Conservation (phyloP, 208 protist species). For the Acanthamoeba royreba region DNA sequence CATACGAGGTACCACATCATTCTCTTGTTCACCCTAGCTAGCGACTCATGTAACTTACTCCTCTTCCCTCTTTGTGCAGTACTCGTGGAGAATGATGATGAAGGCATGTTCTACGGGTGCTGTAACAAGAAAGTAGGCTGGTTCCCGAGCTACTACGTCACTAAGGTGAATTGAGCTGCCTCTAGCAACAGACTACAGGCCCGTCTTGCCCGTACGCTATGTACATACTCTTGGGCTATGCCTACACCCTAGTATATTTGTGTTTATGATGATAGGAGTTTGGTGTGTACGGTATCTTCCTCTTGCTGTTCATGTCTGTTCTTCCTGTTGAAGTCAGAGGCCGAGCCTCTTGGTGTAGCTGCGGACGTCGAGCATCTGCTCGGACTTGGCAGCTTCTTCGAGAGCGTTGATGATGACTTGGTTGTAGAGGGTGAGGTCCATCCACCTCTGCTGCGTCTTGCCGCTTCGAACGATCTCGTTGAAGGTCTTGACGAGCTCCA, state of each 20-base stretch:
- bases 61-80: not conserved
- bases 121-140: slow-evolving; percentile 7
- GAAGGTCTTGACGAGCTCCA: not conserved
- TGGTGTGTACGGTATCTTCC: no score
- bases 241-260: no score
- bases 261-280: no score
- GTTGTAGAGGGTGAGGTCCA: not conserved
- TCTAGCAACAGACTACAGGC: no score
- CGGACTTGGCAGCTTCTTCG: not conserved
- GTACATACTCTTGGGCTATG: no score
- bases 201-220: no score
- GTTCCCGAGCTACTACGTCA: slow-evolving; percentile 5
- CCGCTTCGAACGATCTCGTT: not conserved
- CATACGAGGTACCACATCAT: not conserved
- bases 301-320: no score
- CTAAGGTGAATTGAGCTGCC: not conserved
- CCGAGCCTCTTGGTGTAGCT: not conserved
- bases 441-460: not conserved
- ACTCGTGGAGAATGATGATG: not conserved
- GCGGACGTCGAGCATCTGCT: not conserved
- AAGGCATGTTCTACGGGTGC: not conserved
- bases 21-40: not conserved
- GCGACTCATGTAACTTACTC: no score
- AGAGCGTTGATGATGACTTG: not conserved
- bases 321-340: no score